Base-by-base conservation (phyloP, 345 rosid species). In the Eutrema yunnanense region DNA sequence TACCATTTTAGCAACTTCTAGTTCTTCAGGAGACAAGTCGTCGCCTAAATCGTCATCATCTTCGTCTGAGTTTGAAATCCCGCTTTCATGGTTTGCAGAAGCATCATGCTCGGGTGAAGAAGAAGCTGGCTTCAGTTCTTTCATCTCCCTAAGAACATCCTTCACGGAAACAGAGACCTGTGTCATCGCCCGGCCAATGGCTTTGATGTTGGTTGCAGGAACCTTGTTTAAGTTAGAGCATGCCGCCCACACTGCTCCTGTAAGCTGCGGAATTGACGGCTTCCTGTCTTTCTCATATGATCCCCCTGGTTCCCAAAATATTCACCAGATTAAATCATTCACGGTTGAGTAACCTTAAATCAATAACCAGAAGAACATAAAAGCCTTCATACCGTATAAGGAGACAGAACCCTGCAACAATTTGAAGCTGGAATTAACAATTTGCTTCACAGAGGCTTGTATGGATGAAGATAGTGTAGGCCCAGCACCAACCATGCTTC, bases 121-220 rank as follows among this genome's bases (percentile, higher is more conserved):
- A 36, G 75, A 75, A 62, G 67, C 84, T 62, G 88, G 87, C 75
- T 87, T 87, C 29, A 92, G 86, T 76, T 92, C 98, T 53, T 90
- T 81, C 90, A 92, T 83, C 86, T 90, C 96, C 16, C 96, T 88
- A 71, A 92, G 82, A 69, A 86, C 98, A 81, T 92, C 96, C 84
- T 87, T 86, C 69, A 88, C 57, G 22, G 93, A 84, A 75, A 85
- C 89, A 38, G 89, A 90, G 3, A 92, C 88, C 60, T 85, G 85
- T 7, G 88, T 83, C 93, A 92, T 85, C 22, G 79, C 90, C 12
- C 88, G 84, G 51, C 96, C 92, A 60, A 92, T 82, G 6, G 92
- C 96, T 58, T 84, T 82, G 44, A 88, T 81, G 74, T 92, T 90
- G 62, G 96, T 76, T 14, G 85, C 43, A 48, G 96, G 90, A 51